Evolutionary conservation across 139 green algal species (phyloP).

Genomic region (Tetraselmis striata): DNA sequence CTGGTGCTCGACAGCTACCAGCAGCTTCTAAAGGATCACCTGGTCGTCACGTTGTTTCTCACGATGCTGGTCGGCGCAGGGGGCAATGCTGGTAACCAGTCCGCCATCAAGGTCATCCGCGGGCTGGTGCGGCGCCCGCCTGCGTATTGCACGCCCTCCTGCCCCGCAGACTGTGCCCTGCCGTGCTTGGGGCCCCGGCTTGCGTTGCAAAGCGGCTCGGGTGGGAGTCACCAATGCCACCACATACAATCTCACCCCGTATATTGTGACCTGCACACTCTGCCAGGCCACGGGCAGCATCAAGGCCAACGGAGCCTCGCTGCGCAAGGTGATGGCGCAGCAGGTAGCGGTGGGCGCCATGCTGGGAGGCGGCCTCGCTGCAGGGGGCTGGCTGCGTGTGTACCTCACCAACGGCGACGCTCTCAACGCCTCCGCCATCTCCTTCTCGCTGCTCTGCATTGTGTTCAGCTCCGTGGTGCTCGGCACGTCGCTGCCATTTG

Average conservation of each 20-base stretch:
- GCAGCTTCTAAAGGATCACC: conserved; percentile 63
- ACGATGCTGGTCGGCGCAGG: conserved; percentile 82
- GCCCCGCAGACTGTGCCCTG: no score
- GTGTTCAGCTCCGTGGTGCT: conserved; percentile 68
- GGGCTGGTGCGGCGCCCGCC: conserved; percentile 46
- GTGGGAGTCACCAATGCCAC: no score
- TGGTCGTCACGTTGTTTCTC: conserved; percentile 88
- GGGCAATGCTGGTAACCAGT: conserved; percentile 72
- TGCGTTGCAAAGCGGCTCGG: no score
- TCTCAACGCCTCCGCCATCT: conserved; percentile 64
- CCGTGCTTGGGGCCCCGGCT: no score
- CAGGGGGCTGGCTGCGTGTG: conserved; percentile 69
- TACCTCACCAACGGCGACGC: conserved; percentile 65
- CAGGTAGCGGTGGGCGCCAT: conserved; percentile 67
- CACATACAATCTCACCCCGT: no score
- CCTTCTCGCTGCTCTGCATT: conserved; percentile 71
- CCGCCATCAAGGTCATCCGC: conserved; percentile 86
- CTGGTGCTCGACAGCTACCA: conserved; percentile 76
- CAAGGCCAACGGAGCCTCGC: conserved; percentile 23
- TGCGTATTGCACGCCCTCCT: neutral
- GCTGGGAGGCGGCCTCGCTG: conserved; percentile 56
- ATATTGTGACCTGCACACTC: no score
- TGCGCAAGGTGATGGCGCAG: conserved; percentile 50
- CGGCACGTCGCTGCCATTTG: conserved; percentile 78
- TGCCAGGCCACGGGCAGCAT: conserved; percentile 60